Evolutionary conservation across 208 protist species (phyloP).

Genomic region (Leishmania turanica): DNA sequence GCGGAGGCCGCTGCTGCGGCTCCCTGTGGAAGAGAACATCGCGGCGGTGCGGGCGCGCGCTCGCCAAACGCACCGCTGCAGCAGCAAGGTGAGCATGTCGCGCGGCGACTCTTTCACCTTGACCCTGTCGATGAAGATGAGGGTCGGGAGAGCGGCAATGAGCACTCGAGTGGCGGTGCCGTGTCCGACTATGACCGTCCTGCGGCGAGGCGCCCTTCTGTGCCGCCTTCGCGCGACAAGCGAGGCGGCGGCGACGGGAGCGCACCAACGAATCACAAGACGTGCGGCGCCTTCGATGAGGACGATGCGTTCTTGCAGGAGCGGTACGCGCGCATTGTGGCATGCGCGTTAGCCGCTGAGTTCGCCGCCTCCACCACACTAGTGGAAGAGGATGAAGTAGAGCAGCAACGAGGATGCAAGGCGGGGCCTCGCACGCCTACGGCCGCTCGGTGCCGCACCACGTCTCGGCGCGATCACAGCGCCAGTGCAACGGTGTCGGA

Average conservation of each 20-base stretch:
- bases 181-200: background rate
- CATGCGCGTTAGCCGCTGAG: conserved; percentile 16
- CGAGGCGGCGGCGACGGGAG: background rate
- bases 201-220: background rate
- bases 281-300: background rate
- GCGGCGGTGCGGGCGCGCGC: background rate
- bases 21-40: background rate
- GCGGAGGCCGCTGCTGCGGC: background rate
- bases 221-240: background rate
- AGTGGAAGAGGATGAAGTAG: too few relatives aligned
- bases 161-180: background rate
- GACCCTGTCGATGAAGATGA: background rate
- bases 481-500: conserved; percentile 28
- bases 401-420: background rate
- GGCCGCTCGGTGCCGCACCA: background rate
- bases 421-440: background rate
- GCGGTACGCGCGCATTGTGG: conserved; percentile 22
- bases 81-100: background rate
- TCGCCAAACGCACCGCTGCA: background rate
- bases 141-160: background rate
- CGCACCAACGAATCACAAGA: background rate
- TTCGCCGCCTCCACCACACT: background rate
- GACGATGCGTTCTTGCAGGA: background rate
- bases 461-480: conserved; percentile 10
- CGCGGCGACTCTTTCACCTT: background rate